Conservation (phyloP, 371 early-diverging fungal genomes). For the Chytridiales sp. region DNA sequence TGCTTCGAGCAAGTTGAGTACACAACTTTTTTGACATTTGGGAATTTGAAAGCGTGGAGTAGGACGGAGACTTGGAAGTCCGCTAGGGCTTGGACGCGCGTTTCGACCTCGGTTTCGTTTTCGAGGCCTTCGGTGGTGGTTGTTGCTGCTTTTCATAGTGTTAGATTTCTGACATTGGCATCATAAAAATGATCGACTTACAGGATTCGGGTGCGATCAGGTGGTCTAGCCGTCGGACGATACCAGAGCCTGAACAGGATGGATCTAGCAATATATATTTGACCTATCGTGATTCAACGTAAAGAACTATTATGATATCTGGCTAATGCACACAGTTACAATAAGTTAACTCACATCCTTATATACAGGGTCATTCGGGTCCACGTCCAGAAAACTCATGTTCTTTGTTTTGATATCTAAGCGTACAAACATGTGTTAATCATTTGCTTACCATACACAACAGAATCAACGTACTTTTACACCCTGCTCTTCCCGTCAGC, state of each 20-base stretch:
- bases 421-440: background rate
- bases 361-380: constrained; percentile 62
- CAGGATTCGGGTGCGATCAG: constrained; percentile 46
- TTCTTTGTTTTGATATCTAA: constrained; percentile 62
- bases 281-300: no score
- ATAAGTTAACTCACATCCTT: constrained; percentile 37
- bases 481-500: constrained; percentile 78
- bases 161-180: constrained; percentile 10
- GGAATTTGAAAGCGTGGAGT: constrained; percentile 76
- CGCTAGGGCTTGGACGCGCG: constrained; percentile 67
- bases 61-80: constrained; percentile 43
- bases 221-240: constrained; percentile 80
- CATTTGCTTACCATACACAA: constrained; percentile 21
- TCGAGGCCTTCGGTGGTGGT: constrained; percentile 23
- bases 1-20: constrained; percentile 99
- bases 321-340: background rate
- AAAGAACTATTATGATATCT: background rate
- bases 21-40: constrained; percentile 73
- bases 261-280: constrained; percentile 97
- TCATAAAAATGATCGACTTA: background rate
- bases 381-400: constrained; percentile 69
- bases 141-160: constrained; percentile 8
- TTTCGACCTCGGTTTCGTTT: constrained; percentile 33
- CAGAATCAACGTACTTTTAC: constrained; percentile 64
- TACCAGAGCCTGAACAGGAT: constrained; percentile 98